These are phyloP conservation scores for Pyrenochaeta sp. DNA, from an alignment of 2,329 filamentous ascomycete genomes.

Conservation along the genomic window DNA sequence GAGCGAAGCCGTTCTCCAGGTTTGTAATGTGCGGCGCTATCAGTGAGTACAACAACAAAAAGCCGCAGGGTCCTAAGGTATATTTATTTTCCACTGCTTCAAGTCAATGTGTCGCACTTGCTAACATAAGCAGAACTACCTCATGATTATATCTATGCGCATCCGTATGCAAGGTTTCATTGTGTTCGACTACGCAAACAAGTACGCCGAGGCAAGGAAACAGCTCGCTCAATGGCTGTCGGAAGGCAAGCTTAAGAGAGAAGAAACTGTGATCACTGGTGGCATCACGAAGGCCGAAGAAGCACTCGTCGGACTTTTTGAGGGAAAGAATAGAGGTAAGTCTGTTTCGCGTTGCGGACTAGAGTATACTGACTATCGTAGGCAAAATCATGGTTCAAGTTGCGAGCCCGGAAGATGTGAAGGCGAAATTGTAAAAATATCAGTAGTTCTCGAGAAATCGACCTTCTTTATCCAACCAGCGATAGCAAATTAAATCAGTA, in stretches of 20 bases:
- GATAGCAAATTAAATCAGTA: too few species aligned
- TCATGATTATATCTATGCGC: conserved; percentile 55
- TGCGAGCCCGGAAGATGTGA: conserved; percentile 51
- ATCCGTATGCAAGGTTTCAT: conserved; percentile 67
- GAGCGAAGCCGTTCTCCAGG: conserved; percentile 52
- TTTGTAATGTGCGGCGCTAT: conserved; percentile 58
- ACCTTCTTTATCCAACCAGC: background rate
- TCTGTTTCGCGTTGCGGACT: conserved; percentile 14
- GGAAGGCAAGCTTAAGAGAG: conserved; percentile 74
- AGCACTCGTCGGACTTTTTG: conserved; percentile 70
- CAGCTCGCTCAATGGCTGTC: conserved; percentile 73
- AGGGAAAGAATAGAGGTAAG: conserved; percentile 75
- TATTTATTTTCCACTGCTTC: background rate
- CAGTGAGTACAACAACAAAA: conserved; percentile 53
- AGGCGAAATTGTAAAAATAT: conserved; percentile 44
- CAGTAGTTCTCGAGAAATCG: background rate
- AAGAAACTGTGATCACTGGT: conserved; percentile 75
- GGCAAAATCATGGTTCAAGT: conserved; percentile 62
- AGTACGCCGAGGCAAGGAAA: conserved; percentile 66
- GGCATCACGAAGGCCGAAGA: conserved; percentile 71
- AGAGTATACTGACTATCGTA: conserved; percentile 43
- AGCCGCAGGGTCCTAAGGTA: conserved; percentile 61
- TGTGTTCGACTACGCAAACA: conserved; percentile 70
- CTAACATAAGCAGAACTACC: conserved; percentile 49
- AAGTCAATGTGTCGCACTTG: background rate